Conservation (phyloP, 345 rosid genomes). For the Limnanthes douglasii region DNA sequence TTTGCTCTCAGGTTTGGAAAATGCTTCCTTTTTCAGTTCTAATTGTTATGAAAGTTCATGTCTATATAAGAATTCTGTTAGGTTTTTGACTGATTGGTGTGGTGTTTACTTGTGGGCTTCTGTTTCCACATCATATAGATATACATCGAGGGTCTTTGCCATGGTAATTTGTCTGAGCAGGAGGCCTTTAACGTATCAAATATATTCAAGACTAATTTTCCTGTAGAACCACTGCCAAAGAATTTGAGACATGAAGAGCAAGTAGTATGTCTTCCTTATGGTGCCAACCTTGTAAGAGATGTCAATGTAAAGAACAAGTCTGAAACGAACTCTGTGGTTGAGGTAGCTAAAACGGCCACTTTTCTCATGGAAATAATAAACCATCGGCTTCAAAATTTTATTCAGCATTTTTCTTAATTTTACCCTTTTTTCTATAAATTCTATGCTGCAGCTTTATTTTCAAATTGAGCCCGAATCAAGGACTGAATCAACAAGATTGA, state of each 20-base stretch:
- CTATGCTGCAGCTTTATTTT: slow-evolving; percentile 64
- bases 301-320: slow-evolving; percentile 69
- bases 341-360: slow-evolving; percentile 65
- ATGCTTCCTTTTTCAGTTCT: background rate
- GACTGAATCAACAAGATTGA: slow-evolving; percentile 43
- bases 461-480: slow-evolving; percentile 85
- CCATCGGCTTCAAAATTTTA: too few relatives aligned
- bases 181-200: slow-evolving; percentile 48
- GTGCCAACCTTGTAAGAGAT: slow-evolving; percentile 75
- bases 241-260: slow-evolving; percentile 63
- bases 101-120: background rate
- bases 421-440: too few relatives aligned
- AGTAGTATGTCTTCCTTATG: slow-evolving; percentile 46
- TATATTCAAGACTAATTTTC: slow-evolving; percentile 49
- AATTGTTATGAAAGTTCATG: background rate
- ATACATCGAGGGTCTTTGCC: slow-evolving; percentile 75
- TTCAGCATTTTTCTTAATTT: too few relatives aligned
- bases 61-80: too few relatives aligned
- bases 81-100: too few relatives aligned
- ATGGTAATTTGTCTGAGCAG: slow-evolving; percentile 77
- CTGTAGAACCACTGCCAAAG: slow-evolving; percentile 44
- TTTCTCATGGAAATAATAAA: too few relatives aligned
- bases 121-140: slow-evolving; percentile 31
- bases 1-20: slow-evolving; percentile 66
- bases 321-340: slow-evolving; percentile 84